Evolutionary conservation across 2,329 filamentous ascomycete species (phyloP).

Genomic region (Lasiodiplodia citricola): DNA sequence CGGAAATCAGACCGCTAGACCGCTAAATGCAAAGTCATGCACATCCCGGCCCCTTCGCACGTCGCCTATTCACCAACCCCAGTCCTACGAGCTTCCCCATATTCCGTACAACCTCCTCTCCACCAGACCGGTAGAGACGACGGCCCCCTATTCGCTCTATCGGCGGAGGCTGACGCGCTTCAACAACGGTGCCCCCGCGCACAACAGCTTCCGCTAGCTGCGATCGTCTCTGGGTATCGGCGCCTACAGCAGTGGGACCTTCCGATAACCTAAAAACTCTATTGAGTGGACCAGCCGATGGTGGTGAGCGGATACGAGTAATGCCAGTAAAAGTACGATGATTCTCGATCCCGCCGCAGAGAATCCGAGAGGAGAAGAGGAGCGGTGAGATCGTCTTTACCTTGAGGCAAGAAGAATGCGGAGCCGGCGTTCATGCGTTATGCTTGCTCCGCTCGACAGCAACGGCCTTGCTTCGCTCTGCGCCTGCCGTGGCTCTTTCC

Average conservation of each 20-base stretch:
- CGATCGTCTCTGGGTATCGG: constrained; percentile 2
- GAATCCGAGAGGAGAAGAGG: background rate
- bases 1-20: background rate
- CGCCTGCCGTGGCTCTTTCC: constrained; percentile 5
- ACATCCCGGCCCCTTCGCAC: constrained; percentile 4
- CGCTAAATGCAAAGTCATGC: constrained; percentile 20
- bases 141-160: background rate
- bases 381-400: constrained; percentile 4
- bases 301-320: constrained; percentile 8
- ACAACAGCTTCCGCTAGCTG: background rate
- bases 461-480: constrained; percentile 17
- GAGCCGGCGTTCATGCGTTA: constrained; percentile 12
- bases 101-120: constrained; percentile 11
- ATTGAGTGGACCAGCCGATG: constrained; percentile 4
- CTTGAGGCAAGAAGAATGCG: background rate
- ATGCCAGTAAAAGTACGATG: background rate
- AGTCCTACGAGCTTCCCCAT: constrained; percentile 17
- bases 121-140: constrained; percentile 5
- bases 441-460: background rate
- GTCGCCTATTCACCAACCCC: constrained; percentile 6
- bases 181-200: constrained; percentile 7
- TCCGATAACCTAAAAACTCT: constrained; percentile 11
- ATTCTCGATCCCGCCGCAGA: constrained; percentile 3
- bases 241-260: constrained; percentile 17
- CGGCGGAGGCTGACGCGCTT: background rate